phyloP scores from a whole-genome alignment of 2,329 filamentous ascomycete species.

The Cladophialophora psammophila region DNA sequence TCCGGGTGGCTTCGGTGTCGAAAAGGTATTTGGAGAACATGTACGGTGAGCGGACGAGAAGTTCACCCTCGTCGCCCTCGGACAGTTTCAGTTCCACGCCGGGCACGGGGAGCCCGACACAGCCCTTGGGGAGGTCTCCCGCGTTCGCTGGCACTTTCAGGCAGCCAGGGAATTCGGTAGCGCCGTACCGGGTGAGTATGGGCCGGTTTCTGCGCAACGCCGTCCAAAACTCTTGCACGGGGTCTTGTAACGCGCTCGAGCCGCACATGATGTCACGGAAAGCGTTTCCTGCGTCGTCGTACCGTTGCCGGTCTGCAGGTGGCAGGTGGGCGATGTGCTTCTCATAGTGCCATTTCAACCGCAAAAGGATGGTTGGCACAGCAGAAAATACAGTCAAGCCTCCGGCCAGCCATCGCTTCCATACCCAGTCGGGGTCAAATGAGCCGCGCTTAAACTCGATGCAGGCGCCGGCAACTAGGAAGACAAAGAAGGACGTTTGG shows the following conservation, averaged over 20 bases:
- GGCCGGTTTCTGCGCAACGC: conserved; percentile 48
- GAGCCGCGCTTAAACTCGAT: conserved; percentile 52
- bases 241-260: conserved; percentile 57
- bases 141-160: conserved; percentile 32
- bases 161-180: conserved; percentile 50
- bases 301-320: conserved; percentile 42
- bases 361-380: conserved; percentile 52
- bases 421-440: conserved; percentile 47
- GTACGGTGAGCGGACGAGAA: conserved; percentile 50
- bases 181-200: conserved; percentile 54
- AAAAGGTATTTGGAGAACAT: conserved; percentile 44
- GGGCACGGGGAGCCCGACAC: conserved; percentile 45
- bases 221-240: conserved; percentile 59
- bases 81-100: conserved; percentile 51
- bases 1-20: conserved; percentile 42
- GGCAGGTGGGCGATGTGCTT: conserved; percentile 32
- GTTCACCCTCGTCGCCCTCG: conserved; percentile 56
- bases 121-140: conserved; percentile 24
- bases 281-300: conserved; percentile 50
- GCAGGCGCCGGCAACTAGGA: conserved; percentile 48
- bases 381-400: conserved; percentile 48
- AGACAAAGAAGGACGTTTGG: conserved; percentile 45
- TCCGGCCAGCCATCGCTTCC: conserved; percentile 47
- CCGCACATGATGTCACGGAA: conserved; percentile 39
- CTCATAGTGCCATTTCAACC: conserved; percentile 47